Base-by-base conservation (phyloP, 176 grass and related monocot species). In the Elaeis guineensis region DNA sequence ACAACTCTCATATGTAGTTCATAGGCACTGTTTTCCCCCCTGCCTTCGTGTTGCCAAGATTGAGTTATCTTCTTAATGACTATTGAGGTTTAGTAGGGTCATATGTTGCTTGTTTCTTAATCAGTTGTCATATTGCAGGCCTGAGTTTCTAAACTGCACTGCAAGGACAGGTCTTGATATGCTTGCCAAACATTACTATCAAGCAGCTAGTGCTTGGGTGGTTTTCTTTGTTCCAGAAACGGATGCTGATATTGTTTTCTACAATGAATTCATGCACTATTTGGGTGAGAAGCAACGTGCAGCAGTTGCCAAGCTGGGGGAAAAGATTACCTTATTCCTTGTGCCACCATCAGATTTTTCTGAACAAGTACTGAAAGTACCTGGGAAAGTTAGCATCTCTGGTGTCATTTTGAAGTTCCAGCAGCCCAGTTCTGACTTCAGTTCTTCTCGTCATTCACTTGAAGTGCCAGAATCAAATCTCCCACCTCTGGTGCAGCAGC, bases 231-330 rank as follows among this genome's bases (percentile, higher is more conserved):
- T 85, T 69, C 93, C 93, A 25, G 84, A 90, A 83, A 89, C 83
- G 72, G 93, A 98, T 78, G 61, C 70, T 9, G 82, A 98, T 67
- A 92, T 98, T 66, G 20, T 52, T 66, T 84, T 82, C 25, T 98
- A 92, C 69, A 98, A 92, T 78, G 93, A 98, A 49, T 98, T 98
- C 66, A 98, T 98, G 93, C 89, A 88, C 63, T 92, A 92, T 66
- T 79, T 92, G 32, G 84, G 78, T 72, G 93, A 98, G 58, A 98
- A 98, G 65, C 93, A 89, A 72, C 87, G 84, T 50, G 81, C 85
- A 59, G 93, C 93, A 28, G 93, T 98, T 69, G 83, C 81, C 72
- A 92, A 98, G 72, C 79, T 98, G 65, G 88, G 77, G 67, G 93
- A 92, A 68, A 81, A 70, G 59, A 74, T 78, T 57, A 85, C 87